phyloP scores from a whole-genome alignment of 805 yeast species.

The Metschnikowia colocasiae region DNA sequence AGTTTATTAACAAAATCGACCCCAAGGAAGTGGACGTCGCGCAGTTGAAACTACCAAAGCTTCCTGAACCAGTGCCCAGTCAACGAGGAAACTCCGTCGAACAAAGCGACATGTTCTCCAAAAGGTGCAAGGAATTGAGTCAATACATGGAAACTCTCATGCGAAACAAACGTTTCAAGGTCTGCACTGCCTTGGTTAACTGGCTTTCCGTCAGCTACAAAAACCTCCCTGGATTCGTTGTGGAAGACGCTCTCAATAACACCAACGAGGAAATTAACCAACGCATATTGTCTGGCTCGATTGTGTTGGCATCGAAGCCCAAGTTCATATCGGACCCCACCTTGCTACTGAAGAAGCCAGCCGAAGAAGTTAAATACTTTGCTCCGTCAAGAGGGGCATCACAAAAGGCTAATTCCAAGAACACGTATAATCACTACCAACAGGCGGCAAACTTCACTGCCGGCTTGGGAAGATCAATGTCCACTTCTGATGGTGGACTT shows the following conservation, averaged over 20 bases:
- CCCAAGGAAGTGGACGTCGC: slow-evolving; percentile 1
- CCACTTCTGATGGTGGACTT: slow-evolving; percentile 10
- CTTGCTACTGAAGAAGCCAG: slow-evolving; percentile 1
- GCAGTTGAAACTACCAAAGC: slow-evolving; percentile 29
- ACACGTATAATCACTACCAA: slow-evolving; percentile 33
- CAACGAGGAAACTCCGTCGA: slow-evolving; percentile 18
- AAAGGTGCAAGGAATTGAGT: slow-evolving; percentile 40
- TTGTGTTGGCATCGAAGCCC: slow-evolving; percentile 14
- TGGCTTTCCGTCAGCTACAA: slow-evolving; percentile 28
- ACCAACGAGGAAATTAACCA: slow-evolving; percentile 13
- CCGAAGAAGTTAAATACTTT: slow-evolving; percentile 2
- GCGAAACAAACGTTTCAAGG: slow-evolving; percentile 28
- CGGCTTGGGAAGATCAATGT: slow-evolving; percentile 12
- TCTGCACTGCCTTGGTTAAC: slow-evolving; percentile 24
- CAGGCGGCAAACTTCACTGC: slow-evolving; percentile 18
- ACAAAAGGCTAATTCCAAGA: slow-evolving; percentile 24
- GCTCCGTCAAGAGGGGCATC: slow-evolving; percentile 7
- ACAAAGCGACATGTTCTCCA: slow-evolving; percentile 15
- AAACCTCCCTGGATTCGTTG: slow-evolving; percentile 27
- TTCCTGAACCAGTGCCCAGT: slow-evolving; percentile 48
- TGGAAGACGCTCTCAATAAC: slow-evolving; percentile 12
- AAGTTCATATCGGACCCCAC: background rate
- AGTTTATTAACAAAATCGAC: slow-evolving; percentile 8
- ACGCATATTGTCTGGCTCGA: slow-evolving; percentile 18
- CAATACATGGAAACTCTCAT: slow-evolving; percentile 35